Base-by-base conservation (phyloP, 805 yeast genomes). In the Nakazawaea ishiwadae region DNA sequence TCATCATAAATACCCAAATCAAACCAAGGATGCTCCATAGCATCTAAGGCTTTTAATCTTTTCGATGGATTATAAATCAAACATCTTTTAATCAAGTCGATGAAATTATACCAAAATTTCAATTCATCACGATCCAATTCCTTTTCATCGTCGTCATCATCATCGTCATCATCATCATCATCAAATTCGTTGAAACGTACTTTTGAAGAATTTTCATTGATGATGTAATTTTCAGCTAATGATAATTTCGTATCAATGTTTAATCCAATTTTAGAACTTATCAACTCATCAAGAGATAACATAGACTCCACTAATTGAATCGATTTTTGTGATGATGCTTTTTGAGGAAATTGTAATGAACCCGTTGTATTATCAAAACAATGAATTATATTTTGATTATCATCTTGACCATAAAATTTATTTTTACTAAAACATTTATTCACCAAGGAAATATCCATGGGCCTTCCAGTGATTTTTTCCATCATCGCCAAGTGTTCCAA, bases 401-500 rank as follows among this genome's bases (percentile, higher is more conserved):
- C 29, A 24, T 26, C 58, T 51, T 38, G 59, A 10, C 19, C 33
- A 28, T 15, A 27, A 45, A 18, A 31, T 33, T 53, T 48, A 12
- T 42, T 37, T 50, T 48, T 28, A 42, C 43, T 27, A n/a, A 60
- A 48, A 48, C 69, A 65, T 41, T 50, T 44, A 20, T 51, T 44
- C 17, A 66, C 67, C 40, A 66, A 44, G 20, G 51, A 48, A 12
- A 54, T 19, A 51, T 74, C 79, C 11, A 84, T 69, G 14, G 60
- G 68, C 48, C 65, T 60, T 16, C 83, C 84, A 19, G 81, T 69
- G 16, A 90, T 76, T 49, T 78, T 80, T 60, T 93, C 91, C 84
- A 93, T 93, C 84, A 93, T 81, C 12, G 96, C 96, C 59, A 93
- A 67, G 63, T 93, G 99, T 60, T 91, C 98, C 38, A 81, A 66